phyloP scores from a whole-genome alignment of 2,329 filamentous ascomycete genomes.

The Fusarium xylarioides region DNA sequence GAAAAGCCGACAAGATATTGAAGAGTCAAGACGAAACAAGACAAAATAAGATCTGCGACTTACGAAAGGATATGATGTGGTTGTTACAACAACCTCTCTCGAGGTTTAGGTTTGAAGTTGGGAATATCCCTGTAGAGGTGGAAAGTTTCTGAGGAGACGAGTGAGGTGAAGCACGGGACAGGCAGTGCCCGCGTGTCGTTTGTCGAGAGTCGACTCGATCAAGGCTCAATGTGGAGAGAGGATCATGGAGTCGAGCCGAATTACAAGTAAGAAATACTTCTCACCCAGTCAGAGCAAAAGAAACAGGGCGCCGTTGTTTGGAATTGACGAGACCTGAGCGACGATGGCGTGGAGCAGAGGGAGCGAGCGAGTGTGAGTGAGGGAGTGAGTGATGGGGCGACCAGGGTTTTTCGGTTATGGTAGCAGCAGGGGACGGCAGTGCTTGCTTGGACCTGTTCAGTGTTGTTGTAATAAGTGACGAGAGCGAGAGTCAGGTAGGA shows the following conservation, averaged over 20 bases:
- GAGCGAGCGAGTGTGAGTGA: constrained; percentile 17
- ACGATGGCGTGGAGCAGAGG: constrained; percentile 35
- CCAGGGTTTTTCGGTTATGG: constrained; percentile 33
- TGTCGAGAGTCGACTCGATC: constrained; percentile 17
- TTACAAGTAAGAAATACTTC: constrained; percentile 9
- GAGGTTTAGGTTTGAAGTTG: constrained; percentile 36
- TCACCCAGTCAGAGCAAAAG: constrained; percentile 23
- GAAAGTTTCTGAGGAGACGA: constrained; percentile 42
- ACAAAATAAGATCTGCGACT: constrained; percentile 31
- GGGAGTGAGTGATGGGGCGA: constrained; percentile 30
- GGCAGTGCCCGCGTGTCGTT: constrained; percentile 24
- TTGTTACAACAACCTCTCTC: constrained; percentile 34
- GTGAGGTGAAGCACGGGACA: constrained; percentile 29
- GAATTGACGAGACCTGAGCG: constrained; percentile 34
- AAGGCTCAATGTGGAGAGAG: constrained; percentile 31
- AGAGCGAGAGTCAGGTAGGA: constrained; percentile 23
- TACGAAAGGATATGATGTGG: constrained; percentile 40
- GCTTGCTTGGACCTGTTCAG: not conserved
- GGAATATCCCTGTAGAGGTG: constrained; percentile 41
- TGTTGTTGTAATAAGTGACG: constrained; percentile 16
- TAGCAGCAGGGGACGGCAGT: constrained; percentile 27
- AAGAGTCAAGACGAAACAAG: constrained; percentile 1
- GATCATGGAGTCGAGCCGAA: constrained; percentile 35
- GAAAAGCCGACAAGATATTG: constrained; percentile 1
- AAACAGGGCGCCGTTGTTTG: constrained; percentile 38